These are phyloP conservation scores for Vaccinium macrocarpon DNA, from an alignment of 148 eudicot species.

Conservation along the genomic window DNA sequence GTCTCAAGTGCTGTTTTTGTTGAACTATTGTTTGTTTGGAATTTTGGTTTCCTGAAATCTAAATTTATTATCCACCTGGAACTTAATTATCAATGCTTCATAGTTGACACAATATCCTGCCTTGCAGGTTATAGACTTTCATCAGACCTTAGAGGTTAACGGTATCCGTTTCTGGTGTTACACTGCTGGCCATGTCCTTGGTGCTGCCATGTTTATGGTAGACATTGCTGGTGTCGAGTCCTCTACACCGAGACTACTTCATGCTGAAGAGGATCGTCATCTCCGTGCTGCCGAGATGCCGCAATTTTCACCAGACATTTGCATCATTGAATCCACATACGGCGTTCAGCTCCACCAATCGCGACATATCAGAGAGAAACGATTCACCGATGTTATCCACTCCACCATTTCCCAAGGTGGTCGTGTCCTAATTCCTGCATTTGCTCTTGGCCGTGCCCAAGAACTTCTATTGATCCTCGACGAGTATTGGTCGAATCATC, in stretches of 20 bases:
- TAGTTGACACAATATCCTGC: slow-evolving; percentile 13
- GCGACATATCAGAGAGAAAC: slow-evolving; percentile 77
- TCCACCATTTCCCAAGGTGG: slow-evolving; percentile 82
- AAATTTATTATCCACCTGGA: background rate
- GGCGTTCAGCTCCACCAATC: slow-evolving; percentile 93
- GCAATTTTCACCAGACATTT: slow-evolving; percentile 82
- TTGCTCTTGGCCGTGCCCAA: slow-evolving; percentile 97
- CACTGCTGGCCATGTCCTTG: slow-evolving; percentile 97
- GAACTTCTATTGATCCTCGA: slow-evolving; percentile 90
- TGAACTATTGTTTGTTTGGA: background rate
- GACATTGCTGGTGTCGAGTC: slow-evolving; percentile 95
- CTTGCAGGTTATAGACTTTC: slow-evolving; percentile 89
- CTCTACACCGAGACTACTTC: slow-evolving; percentile 96
- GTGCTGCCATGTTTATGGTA: slow-evolving; percentile 99
- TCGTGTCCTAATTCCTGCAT: slow-evolving; percentile 92
- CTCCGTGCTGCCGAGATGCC: slow-evolving; percentile 94
- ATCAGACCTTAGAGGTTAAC: slow-evolving; percentile 88
- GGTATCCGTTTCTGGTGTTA: slow-evolving; percentile 99
- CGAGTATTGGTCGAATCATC: slow-evolving; percentile 94
- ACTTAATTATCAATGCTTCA: background rate
- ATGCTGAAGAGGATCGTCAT: slow-evolving; percentile 94
- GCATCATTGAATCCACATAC: slow-evolving; percentile 92
- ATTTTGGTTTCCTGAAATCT: background rate
- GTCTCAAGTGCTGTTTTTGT: background rate
- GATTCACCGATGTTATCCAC: slow-evolving; percentile 88